These are phyloP conservation scores for Phaseolus coccineus DNA, from an alignment of 331 rosid genomes.

Conservation along the genomic window DNA sequence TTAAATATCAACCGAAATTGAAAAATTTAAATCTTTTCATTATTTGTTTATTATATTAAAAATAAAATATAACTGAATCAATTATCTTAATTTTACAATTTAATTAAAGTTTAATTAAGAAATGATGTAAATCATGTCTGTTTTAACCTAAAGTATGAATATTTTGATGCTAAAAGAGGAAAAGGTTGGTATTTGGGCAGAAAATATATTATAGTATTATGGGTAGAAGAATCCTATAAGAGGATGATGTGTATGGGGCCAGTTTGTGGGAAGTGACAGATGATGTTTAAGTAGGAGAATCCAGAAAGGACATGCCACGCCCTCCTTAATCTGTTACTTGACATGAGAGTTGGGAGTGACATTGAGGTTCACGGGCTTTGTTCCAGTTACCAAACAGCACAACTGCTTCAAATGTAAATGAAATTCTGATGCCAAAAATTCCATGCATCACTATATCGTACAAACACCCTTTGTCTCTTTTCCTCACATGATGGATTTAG, in stretches of 20 bases:
- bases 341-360: conserved; percentile 68
- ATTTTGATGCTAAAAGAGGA: too few relatives aligned
- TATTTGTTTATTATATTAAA: too few relatives aligned
- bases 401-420: conserved; percentile 29
- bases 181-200: too few relatives aligned
- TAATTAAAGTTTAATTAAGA: too few relatives aligned
- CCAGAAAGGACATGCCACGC: conserved; percentile 54
- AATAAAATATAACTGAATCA: too few relatives aligned
- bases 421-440: conserved; percentile 39
- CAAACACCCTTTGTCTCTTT: conserved; percentile 65
- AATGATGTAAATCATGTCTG: too few relatives aligned
- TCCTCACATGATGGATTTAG: conserved; percentile 76
- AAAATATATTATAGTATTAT: neutral
- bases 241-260: conserved; percentile 15
- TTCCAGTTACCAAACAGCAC: conserved; percentile 53
- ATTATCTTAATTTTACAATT: too few relatives aligned
- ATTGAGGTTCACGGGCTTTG: conserved; percentile 77
- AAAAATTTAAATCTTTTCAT: too few relatives aligned
- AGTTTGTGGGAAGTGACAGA: conserved; percentile 35
- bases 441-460: conserved; percentile 48
- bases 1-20: too few relatives aligned
- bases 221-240: conserved; percentile 36
- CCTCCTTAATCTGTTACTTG: conserved; percentile 46
- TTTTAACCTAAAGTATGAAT: too few relatives aligned
- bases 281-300: conserved; percentile 50